Base-by-base conservation (phyloP, 2,329 filamentous ascomycete genomes). In the Aspergillus phoenicis region DNA sequence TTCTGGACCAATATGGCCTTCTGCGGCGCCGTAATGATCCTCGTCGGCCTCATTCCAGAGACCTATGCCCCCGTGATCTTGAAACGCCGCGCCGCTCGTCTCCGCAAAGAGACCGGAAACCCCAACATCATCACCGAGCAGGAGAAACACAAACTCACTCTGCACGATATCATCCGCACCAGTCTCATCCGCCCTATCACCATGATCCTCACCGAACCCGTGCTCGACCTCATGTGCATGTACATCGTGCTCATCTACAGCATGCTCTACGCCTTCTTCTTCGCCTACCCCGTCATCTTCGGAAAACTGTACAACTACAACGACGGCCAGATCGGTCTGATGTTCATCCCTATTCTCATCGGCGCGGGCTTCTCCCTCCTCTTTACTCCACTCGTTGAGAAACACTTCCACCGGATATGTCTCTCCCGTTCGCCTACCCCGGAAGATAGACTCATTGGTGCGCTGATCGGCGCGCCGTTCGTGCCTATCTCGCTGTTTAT, bases 141-240 rank as follows among this genome's bases (percentile, higher is more conserved):
- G 51, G 72, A 74, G 24, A 66, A 68, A 33, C 39, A 58, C 4
- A 72, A 69, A 22, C 62, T 64, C 4, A 62, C 65, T 1, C 51
- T 74, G n/a, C 41, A 55, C 3, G 71, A 73, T n/a, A 71, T 74
- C 30, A 79, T 93, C 20, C 77, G 80, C 36, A 84, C 93, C 66
- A 93, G 92, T 81, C 78, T 95, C 28, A 73, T 93, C 62, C 85
- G 91, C 3, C 85, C 90, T 36, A 94, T 95, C 69, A 90, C 93
- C 43, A 86, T 95, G 71, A 85, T 94, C 69, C 87, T 94, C 71
- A 88, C 87, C 0, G 71, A 72, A 24, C 70, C 71, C 5, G 69
- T 73, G 2, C 64, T 73, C 26, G 68, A 71, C 53, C 63, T 73
- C 2, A 68, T 94, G 13, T 95, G 93, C 81, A 93, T 93, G 89